Base-by-base conservation (phyloP, 257 asterid genomes). In the Salvia splendens region DNA sequence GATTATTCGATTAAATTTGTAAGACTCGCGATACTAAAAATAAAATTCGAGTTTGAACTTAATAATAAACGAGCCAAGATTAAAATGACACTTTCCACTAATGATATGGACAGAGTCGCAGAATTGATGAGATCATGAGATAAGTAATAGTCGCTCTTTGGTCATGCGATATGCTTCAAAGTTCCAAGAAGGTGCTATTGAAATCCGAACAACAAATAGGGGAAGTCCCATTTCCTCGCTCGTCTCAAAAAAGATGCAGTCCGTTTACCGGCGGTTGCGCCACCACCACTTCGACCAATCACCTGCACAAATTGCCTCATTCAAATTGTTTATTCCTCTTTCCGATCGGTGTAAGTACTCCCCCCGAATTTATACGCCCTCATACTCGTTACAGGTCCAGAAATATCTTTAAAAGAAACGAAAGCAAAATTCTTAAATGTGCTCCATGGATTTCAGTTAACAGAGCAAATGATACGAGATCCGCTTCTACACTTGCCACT, bases 401-500 rank as follows among this genome's bases (percentile, higher is more conserved):
- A 17, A 46, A 11, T 46, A 11, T 14, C 3, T 17, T 40, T 12
- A 48, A 54, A 11, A 8, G 52, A 46, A 4, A 15, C 4, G 7
- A 12, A 1, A 12, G 10, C 5, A 4, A n/a, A n/a, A 43, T 10
- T 51, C 9, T 61, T 45, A 60, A 63, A 24, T 71, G 36, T 33
- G 58, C 30, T 53, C 72, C 35, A 1, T 42, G 78, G 53, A 40
- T 62, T 81, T 41, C 53, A 87, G 95, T 67, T 67, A 74, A 78
- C 81, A 89, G 86, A 50, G 77, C 62, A 61, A 75, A 73, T 51
- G 68, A 65, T 72, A 82, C 86, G 65, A 78, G 89, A 73, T 78
- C 64, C 42, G 75, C 83, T 65, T 85, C 87, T 68, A 78, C 79
- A 50, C 79, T 93, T 64, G 73, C 95, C 70, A 78, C 96, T 77